phyloP scores from a whole-genome alignment of 805 yeast genomes.

The Kluyveromyces siamensis region DNA sequence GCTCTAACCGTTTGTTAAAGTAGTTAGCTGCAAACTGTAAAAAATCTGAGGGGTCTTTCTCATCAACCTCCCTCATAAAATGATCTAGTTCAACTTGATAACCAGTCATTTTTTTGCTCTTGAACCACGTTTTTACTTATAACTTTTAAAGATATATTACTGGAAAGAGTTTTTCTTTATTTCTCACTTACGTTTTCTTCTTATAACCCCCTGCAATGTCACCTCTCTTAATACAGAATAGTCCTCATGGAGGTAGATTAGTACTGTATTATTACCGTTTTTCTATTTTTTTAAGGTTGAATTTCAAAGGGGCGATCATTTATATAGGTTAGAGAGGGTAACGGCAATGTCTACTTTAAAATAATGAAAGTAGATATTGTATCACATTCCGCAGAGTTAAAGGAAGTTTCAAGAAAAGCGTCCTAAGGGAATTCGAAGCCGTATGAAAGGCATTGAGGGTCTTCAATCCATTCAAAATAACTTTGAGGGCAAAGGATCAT shows the following conservation, averaged over 20 bases:
- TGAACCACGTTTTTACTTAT: neutral
- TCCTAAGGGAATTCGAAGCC: neutral
- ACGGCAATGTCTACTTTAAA: neutral
- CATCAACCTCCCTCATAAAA: conserved; percentile 48
- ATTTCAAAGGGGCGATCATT: neutral
- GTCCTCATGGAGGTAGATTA: neutral
- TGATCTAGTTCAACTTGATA: conserved; percentile 44
- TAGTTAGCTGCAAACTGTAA: conserved; percentile 70
- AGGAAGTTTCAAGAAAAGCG: too few species aligned
- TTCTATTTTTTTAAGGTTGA: neutral
- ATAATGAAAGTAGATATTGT: too few species aligned
- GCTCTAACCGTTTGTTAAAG: conserved; percentile 53
- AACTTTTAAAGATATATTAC: too few species aligned
- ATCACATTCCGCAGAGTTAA: too few species aligned
- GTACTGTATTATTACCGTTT: neutral
- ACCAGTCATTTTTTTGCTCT: conserved; percentile 4
- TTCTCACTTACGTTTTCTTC: neutral
- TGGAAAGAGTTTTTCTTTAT: neutral
- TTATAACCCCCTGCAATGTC: neutral
- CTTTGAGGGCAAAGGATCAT: neutral
- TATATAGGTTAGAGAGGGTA: neutral
- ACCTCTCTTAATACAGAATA: neutral
- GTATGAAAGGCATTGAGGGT: neutral
- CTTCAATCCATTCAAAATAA: neutral
- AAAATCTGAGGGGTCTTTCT: conserved; percentile 54